A percentile compares a stretch with the other conserved stretches of the same genome.
These are phyloP conservation scores for Peronosclerospora sorghi DNA, from an alignment of 352 stramenopile species.

Conservation along the genomic window DNA sequence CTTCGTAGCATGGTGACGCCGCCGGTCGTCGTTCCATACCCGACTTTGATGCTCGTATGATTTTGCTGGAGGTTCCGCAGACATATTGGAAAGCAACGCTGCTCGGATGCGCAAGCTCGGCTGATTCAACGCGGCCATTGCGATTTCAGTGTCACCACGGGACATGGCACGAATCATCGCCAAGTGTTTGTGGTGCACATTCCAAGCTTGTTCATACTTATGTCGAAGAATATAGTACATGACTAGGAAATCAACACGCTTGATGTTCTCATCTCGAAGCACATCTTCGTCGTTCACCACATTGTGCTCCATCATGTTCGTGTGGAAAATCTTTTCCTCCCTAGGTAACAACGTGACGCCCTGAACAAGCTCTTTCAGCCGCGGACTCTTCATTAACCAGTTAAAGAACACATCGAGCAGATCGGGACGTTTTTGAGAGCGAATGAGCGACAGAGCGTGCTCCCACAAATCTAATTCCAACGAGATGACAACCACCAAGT, in stretches of 20 bases:
- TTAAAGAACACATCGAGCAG: slow-evolving; percentile 55
- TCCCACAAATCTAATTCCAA: slow-evolving; percentile 72
- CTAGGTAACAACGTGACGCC: too few species aligned
- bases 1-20: slow-evolving; percentile 8
- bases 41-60: slow-evolving; percentile 26
- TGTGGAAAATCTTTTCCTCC: slow-evolving; percentile 49
- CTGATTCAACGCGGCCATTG: too few species aligned
- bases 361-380: slow-evolving; percentile 67
- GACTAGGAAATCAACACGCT: slow-evolving; percentile 61
- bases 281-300: slow-evolving; percentile 23
- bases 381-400: slow-evolving; percentile 59
- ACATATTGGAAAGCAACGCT: slow-evolving; percentile 60
- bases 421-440: slow-evolving; percentile 40
- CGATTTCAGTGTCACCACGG: too few species aligned
- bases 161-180: too few species aligned
- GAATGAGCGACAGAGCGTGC: slow-evolving; percentile 45
- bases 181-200: too few species aligned
- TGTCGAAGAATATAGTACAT: slow-evolving; percentile 79
- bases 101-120: slow-evolving; percentile 52
- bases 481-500: slow-evolving; percentile 68
- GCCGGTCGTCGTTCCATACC: slow-evolving; percentile 20
- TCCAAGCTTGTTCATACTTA: slow-evolving; percentile 63
- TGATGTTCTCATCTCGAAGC: slow-evolving; percentile 68
- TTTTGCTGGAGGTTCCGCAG: slow-evolving; percentile 32
- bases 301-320: slow-evolving; percentile 63